Conservation (phyloP, 192 early-diverging fungal genomes). For the Coemansia sp. region DNA sequence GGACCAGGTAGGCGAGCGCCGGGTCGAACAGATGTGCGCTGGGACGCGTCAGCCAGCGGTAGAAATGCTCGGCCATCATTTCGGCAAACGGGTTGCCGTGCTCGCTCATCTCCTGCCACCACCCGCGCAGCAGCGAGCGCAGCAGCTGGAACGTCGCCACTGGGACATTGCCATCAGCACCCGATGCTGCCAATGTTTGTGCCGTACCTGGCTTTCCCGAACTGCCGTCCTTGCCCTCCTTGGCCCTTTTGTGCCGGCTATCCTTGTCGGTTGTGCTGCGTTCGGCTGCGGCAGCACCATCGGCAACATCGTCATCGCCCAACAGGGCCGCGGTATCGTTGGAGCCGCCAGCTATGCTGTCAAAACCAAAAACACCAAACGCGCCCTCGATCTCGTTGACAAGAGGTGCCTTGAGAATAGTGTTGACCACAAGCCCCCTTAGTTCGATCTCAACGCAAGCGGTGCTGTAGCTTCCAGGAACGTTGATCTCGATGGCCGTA, state of each 20-base stretch:
- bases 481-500: constrained; percentile 65
- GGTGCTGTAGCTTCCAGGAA: constrained; percentile 72
- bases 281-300: not conserved
- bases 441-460: constrained; percentile 86
- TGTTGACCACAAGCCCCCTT: constrained; percentile 77
- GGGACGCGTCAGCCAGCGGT: constrained; percentile 84
- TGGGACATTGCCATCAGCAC: constrained; percentile 34
- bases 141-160: constrained; percentile 67
- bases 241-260: constrained; percentile 3
- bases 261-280: not conserved
- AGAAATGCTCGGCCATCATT: constrained; percentile 79
- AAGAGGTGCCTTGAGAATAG: constrained; percentile 71
- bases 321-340: constrained; percentile 7
- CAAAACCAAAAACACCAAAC: constrained; percentile 49
- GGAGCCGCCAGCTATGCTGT: constrained; percentile 8
- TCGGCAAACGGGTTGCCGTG: constrained; percentile 67
- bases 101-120: constrained; percentile 70
- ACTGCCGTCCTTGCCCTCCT: not conserved
- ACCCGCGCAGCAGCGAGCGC: constrained; percentile 73
- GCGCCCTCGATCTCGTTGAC: constrained; percentile 80
- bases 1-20: constrained; percentile 72
- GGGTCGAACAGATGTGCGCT: constrained; percentile 82
- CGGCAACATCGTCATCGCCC: constrained; percentile 11
- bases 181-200: constrained; percentile 5
- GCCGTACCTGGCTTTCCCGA: not conserved